Conservation (phyloP, 164 flowering plant species). For the Chloranthus sessilifolius region DNA sequence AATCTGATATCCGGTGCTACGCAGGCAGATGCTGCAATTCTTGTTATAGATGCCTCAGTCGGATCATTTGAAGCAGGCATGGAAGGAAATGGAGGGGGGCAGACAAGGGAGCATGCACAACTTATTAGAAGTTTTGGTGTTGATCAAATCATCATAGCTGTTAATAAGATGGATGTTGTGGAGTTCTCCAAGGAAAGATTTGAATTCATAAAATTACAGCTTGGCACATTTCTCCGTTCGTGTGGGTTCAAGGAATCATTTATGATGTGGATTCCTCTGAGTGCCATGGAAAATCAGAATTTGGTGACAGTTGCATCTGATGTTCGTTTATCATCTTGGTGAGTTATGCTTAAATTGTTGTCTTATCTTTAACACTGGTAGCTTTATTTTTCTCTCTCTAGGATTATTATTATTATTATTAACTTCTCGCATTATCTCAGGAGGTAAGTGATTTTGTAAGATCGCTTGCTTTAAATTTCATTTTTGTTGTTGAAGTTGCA, state of each 20-base stretch:
- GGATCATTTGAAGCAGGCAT: conserved; percentile 95
- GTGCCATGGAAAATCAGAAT: conserved; percentile 93
- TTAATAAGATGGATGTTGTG: conserved; percentile 94
- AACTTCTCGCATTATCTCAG: too few relatives aligned
- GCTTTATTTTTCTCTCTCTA: too few relatives aligned
- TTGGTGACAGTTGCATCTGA: conserved; percentile 70
- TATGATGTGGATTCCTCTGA: conserved; percentile 79
- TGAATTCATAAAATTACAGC: conserved; percentile 55
- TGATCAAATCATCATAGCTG: conserved; percentile 83
- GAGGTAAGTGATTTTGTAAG: not conserved
- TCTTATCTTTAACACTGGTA: too few relatives aligned
- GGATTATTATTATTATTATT: too few relatives aligned
- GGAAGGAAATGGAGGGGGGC: conserved; percentile 61
- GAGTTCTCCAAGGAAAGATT: conserved; percentile 80
- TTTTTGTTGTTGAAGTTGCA: too few relatives aligned
- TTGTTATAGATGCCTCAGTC: conserved; percentile 86
- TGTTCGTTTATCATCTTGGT: conserved; percentile 71
- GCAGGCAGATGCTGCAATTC: conserved; percentile 97
- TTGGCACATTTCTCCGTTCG: conserved; percentile 72
- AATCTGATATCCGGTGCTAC: conserved; percentile 98
- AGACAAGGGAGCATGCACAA: conserved; percentile 93
- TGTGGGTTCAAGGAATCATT: conserved; percentile 78
- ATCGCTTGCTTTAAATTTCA: not conserved
- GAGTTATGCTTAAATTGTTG: conserved; percentile 21
- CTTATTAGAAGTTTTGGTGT: conserved; percentile 96